Evolutionary conservation across 257 asterid genomes (phyloP), one percentile per base, ranked within the genome.

Genomic region (Plectranthus barbatus): DNA sequence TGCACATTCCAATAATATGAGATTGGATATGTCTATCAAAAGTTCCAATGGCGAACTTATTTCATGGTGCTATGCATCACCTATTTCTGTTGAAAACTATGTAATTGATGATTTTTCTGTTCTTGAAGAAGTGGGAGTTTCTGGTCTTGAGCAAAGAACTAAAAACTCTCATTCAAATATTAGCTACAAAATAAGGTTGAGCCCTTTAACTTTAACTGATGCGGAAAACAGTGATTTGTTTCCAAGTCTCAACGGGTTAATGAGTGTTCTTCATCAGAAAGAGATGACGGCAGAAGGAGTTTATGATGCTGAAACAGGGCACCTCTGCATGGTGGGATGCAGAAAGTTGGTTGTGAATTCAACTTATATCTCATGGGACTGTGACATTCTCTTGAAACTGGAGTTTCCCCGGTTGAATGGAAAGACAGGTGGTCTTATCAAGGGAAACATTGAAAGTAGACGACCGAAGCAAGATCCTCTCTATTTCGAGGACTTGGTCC

Each of bases 281-380:
- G 72, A 72, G 68, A 76, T 86, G 53, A 33, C 73, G n/a, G 90
- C 92, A 7, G 92, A 88, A 79, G 96, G 95, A 37, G 36, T 76
- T 5, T 88, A 88, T 48, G 48, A 75, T 77, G 52, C 67, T 4
- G 75, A 77, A 64, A 83, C 77, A 4, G 90, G 96, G 5, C 67
- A 59, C 13, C 81, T 86, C 45, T 88, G 96, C 60, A 82, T 86
- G 92, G 80, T 84, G 9, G 96, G 90, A 12, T 88, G 92, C 75
- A 77, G 82, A 67, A 68, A 77, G 68, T 26, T 79, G 55, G n/a
- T n/a, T 6, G 20, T 2, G n/a, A 67, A 46, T 1, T 13, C 66
- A 1, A 36, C 42, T 3, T 33, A 20, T 20, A 34, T 47, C 6
- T 69, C 80, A 7, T 29, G 17, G 5, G 95, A 86, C 68, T 88